Conservation (phyloP, 2,329 filamentous ascomycete genomes). For the Orbilia quercus region DNA sequence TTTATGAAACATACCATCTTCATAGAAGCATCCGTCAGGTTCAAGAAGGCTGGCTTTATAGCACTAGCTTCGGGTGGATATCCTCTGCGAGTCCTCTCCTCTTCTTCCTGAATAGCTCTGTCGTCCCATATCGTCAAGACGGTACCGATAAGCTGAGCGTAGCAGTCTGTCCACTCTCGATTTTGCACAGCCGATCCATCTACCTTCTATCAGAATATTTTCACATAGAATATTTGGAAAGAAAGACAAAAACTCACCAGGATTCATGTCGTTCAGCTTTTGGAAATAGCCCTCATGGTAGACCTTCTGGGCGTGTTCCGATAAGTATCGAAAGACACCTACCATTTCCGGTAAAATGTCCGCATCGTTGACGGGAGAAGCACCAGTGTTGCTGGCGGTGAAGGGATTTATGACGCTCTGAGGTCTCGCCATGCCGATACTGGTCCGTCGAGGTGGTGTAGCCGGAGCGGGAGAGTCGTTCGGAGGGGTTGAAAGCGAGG, state of each 20-base stretch:
- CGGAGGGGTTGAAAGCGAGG: constrained; percentile 57
- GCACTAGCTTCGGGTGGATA: constrained; percentile 24
- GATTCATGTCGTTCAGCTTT: constrained; percentile 94
- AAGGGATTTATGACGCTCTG: constrained; percentile 87
- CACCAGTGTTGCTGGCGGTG: constrained; percentile 42
- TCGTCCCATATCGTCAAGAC: constrained; percentile 97
- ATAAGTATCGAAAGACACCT: constrained; percentile 92
- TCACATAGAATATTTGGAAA: constrained; percentile 5
- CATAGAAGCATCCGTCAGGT: constrained; percentile 94
- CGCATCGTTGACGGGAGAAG: constrained; percentile 5
- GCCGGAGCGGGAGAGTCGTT: constrained; percentile 56
- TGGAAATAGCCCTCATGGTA: constrained; percentile 98
- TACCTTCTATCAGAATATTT: constrained; percentile 63
- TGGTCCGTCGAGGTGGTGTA: constrained; percentile 51
- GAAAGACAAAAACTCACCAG: constrained; percentile 68
- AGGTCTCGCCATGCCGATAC: constrained; percentile 72
- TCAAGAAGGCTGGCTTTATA: constrained; percentile 91
- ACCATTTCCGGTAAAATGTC: constrained; percentile 92
- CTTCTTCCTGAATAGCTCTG: constrained; percentile 82
- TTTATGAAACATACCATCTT: constrained; percentile 79
- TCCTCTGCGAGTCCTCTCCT: constrained; percentile 63
- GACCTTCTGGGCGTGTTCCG: constrained; percentile 93
- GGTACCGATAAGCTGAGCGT: constrained; percentile 94
- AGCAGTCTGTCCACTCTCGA: constrained; percentile 94
- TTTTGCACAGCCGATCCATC: constrained; percentile 87